Evolutionary conservation across 257 asterid species (phyloP), one percentile per base, ranked within the genome.

Genomic region (Buddleja alternifolia): DNA sequence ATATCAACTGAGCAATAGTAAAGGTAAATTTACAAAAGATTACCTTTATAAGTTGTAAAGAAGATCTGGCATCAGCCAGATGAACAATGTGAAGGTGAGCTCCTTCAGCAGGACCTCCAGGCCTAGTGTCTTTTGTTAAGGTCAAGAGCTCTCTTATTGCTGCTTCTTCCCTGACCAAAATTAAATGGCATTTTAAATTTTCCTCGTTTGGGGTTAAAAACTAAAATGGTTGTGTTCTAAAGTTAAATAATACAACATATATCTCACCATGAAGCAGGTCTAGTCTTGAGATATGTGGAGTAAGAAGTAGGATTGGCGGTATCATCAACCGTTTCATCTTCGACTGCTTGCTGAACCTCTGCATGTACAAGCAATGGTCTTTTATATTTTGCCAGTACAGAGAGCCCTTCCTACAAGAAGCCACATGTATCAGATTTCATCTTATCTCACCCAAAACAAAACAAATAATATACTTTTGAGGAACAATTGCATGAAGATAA

Each of bases 81-180:
- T 93, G 99, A 74, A 93, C 99, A 60, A 93, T 78, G 79, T 93
- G 97, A 61, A 93, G 95, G 76, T 93, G 96, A 72, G 96, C 97
- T 54, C 99, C 97, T 80, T 93, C 99, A 23, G 93, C 83, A 58
- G 89, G 57, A 46, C 96, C 96, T 60, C 97, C 99, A 2, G 71
- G 58, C 74, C 84, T 71, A 4, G 97, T 89, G 74, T 87, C 85
- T 70, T 78, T 80, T 3, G 95, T 75, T 57, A 84, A 73, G 9
- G 82, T 71, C 61, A 87, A 29, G 41, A 93, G 99, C 77, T 88
- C 96, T 75, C 81, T 83, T 60, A 93, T 78, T 42, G 99, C 97
- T 39, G 84, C 93, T 79, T 85, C 95, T 78, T 93, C 99, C 99
- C 99, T 93, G 79, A 72, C 66, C 17, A 71, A 32, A 67, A 29